Evolutionary conservation across 768 basidiomycete genomes (phyloP).

Genomic region (Pleurotus citrinopileatus): DNA sequence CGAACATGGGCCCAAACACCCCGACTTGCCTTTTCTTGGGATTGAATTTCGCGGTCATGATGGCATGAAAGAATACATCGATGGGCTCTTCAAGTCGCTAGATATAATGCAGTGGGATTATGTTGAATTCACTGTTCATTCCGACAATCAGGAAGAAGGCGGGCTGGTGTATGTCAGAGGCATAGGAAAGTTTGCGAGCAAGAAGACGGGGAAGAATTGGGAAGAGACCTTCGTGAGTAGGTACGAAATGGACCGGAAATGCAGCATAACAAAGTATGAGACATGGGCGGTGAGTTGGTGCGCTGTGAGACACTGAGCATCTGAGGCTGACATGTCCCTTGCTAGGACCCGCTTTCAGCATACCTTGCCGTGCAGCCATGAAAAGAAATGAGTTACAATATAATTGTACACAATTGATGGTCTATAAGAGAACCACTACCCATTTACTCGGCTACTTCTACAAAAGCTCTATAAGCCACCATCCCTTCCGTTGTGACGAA

Average conservation of each 20-base stretch:
- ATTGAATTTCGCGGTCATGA: neutral
- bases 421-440: too few species aligned
- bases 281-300: constrained; percentile 3
- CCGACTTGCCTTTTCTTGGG: constrained; percentile 3
- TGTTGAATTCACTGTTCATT: neutral
- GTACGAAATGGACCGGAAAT: neutral
- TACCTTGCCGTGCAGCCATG: constrained; percentile 2
- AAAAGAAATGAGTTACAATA: neutral
- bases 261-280: neutral
- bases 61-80: neutral
- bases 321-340: neutral
- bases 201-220: constrained; percentile 6
- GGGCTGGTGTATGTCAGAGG: constrained; percentile 1
- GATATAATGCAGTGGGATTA: neutral
- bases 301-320: neutral
- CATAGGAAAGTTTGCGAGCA: neutral
- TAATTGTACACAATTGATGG: neutral
- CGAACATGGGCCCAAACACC: neutral
- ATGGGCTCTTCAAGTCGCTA: neutral
- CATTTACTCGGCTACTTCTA: constrained; percentile 39
- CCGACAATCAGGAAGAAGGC: neutral
- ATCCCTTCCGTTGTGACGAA: constrained; percentile 42
- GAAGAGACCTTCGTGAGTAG: constrained; percentile 5
- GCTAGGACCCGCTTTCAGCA: neutral
- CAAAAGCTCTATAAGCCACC: constrained; percentile 69